Evolutionary conservation across 352 stramenopile genomes (phyloP).

Genomic region (Globisporangium polare): DNA sequence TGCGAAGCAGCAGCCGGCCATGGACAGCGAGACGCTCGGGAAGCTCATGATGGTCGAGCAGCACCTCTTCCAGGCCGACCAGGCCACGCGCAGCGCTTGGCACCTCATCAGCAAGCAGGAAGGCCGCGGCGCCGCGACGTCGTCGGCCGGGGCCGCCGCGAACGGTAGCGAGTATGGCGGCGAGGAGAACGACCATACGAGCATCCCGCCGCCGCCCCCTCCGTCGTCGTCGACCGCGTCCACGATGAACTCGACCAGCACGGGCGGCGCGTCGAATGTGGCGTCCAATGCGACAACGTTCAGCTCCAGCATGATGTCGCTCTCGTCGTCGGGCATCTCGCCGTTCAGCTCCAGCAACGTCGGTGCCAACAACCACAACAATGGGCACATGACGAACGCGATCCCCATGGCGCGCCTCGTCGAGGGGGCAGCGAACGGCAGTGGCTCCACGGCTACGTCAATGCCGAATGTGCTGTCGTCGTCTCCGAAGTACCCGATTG

Average conservation of each 20-base stretch:
- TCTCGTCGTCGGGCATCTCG: conserved; percentile 14
- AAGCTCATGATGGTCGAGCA: conserved; percentile 81
- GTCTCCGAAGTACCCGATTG: conserved; percentile 53
- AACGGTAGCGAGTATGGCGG: conserved; percentile 22
- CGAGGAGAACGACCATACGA: conserved; percentile 20
- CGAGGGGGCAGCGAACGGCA: conserved; percentile 3
- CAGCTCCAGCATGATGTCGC: neutral
- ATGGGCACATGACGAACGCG: neutral
- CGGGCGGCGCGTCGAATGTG: neutral
- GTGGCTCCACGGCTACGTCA: conserved; percentile 11
- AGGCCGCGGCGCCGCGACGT: conserved; percentile 4
- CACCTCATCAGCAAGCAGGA: conserved; percentile 61
- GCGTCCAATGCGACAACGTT: neutral
- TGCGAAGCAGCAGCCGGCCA: conserved; percentile 63
- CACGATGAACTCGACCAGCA: conserved; percentile 3
- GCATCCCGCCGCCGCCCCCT: conserved; percentile 5
- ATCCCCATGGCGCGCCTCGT: conserved; percentile 15
- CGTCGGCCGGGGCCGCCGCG: neutral
- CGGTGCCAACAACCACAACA: neutral
- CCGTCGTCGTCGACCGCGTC: conserved; percentile 4
- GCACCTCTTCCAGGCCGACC: conserved; percentile 71
- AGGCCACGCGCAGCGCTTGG: conserved; percentile 80
- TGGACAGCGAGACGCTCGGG: conserved; percentile 79
- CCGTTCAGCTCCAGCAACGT: neutral
- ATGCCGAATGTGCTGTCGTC: conserved; percentile 19